Percentiles rank a stretch among this genome's conserved stretches.
Evolutionary conservation across 805 yeast species (phyloP).

Genomic region (Candida boleticola): DNA sequence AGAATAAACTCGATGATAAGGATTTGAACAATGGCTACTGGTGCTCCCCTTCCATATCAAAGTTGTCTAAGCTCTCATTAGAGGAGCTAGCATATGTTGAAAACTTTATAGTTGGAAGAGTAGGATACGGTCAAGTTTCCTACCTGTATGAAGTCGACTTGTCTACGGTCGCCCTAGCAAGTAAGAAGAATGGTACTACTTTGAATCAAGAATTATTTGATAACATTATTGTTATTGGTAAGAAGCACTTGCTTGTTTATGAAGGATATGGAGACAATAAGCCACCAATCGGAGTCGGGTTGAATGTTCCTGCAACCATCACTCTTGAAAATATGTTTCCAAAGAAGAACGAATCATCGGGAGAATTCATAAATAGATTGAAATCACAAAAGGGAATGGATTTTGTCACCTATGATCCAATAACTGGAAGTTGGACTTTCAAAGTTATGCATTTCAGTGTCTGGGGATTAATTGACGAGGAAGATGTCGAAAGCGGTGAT

Average conservation of each 20-base stretch:
- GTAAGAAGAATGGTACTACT: slow-evolving; percentile 27
- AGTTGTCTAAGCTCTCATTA: slow-evolving; percentile 41
- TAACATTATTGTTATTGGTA: slow-evolving; percentile 37
- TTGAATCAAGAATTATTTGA: slow-evolving; percentile 44
- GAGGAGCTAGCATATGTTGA: slow-evolving; percentile 54
- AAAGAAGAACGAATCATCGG: slow-evolving; percentile 38
- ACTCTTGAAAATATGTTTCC: slow-evolving; percentile 65
- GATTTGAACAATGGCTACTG: slow-evolving; percentile 51
- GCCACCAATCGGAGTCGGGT: slow-evolving; percentile 64
- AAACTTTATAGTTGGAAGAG: slow-evolving; percentile 67
- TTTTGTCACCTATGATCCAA: slow-evolving; percentile 76
- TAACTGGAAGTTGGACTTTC: slow-evolving; percentile 74
- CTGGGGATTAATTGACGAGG: slow-evolving; percentile 74
- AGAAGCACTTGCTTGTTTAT: slow-evolving; percentile 58
- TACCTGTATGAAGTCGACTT: slow-evolving; percentile 70
- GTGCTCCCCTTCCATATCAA: slow-evolving; percentile 65
- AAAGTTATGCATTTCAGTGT: slow-evolving; percentile 88
- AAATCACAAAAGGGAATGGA: slow-evolving; percentile 65
- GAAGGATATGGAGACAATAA: slow-evolving; percentile 46
- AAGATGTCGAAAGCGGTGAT: slow-evolving; percentile 33
- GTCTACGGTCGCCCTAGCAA: slow-evolving; percentile 45
- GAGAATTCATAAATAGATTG: slow-evolving; percentile 49
- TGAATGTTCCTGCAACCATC: slow-evolving; percentile 76
- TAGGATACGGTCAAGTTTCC: slow-evolving; percentile 65
- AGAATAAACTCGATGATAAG: slow-evolving; percentile 4